Evolutionary conservation across 192 early-diverging fungal genomes (phyloP), one percentile per base, ranked within the genome.

Genomic region (Coemansia sp.): DNA sequence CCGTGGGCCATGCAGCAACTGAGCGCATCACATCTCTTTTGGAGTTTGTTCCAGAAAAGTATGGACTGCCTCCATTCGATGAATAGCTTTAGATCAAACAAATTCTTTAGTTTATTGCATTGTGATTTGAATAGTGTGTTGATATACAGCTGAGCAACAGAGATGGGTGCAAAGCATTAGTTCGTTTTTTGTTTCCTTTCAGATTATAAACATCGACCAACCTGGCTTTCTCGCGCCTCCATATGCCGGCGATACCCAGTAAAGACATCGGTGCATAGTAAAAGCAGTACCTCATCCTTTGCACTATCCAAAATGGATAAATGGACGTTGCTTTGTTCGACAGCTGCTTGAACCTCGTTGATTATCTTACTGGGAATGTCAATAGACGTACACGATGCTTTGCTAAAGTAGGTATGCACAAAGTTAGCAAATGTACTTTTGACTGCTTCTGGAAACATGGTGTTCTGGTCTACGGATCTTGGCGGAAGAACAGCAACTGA

Each of bases 21-120:
- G 75, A 85, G 66, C 83, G 88, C 2, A 61, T 94, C 21, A 71
- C 73, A 10, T 86, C 88, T 8, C 77, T 94, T 69, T 86, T 80
- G 32, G 73, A 89, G 16, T 94, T 94, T 81, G 83, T 85, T 51
- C 92, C 92, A 1, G 76, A 52, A 32, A 87, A 80, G 58, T 91
- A 86, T 68, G 87, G 85, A 1, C 72, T 91, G 10, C 87, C 88
- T 4, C 67, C 85, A n/a, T 90, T 77, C 56, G 51, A 70, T 11
- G 19, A 13, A 11, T 74, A 68, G 46, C 21, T 54, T 4, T 26
- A 26, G 48, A n/a, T 64, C 36, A 54, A 40, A 52, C 32, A 32
- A 32, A 32, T 32, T 32, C 32, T 32, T 32, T 32, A 32, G 32
- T 32, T 32, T 32, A 32, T 32, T 32, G 32, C 2, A 32, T 32